Conservation (phyloP, 768 basidiomycete genomes). For the Termitomyces sp. region DNA sequence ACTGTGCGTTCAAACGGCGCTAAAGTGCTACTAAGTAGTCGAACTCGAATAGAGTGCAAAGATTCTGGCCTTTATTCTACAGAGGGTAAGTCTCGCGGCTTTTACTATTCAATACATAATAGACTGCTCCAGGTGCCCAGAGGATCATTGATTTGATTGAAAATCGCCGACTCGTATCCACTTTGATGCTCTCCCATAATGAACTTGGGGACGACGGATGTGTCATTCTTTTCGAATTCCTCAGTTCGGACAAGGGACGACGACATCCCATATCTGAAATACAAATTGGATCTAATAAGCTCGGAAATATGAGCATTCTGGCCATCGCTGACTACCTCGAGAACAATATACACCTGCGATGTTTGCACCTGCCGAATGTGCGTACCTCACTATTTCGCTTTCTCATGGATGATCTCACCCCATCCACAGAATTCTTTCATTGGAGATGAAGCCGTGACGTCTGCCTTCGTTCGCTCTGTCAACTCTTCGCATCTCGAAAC, state of each 20-base stretch:
- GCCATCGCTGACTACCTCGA: constrained; percentile 49
- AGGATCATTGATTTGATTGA: constrained; percentile 42
- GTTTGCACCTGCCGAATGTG: constrained; percentile 56
- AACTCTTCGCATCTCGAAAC: constrained; percentile 49
- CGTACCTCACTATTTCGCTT: constrained; percentile 15
- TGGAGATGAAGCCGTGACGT: constrained; percentile 29
- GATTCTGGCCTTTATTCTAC: constrained; percentile 21
- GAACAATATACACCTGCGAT: constrained; percentile 38
- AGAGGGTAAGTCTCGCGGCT: constrained; percentile 15
- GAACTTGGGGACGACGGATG: constrained; percentile 54
- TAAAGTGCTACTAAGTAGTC: neutral
- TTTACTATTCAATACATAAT: neutral
- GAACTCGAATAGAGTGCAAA: constrained; percentile 22
- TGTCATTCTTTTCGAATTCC: constrained; percentile 45
- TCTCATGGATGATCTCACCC: neutral
- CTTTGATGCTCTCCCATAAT: constrained; percentile 53
- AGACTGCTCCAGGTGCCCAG: constrained; percentile 36
- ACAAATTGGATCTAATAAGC: constrained; percentile 49
- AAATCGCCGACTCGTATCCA: constrained; percentile 41
- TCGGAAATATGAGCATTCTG: constrained; percentile 49
- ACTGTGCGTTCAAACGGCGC: neutral
- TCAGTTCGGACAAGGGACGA: constrained; percentile 42
- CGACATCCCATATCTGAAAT: constrained; percentile 47
- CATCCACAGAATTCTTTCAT: constrained; percentile 18
- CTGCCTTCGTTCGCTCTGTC: constrained; percentile 40